Evolutionary conservation across 495 filamentous ascomycete species (phyloP).

Genomic region (Penicillium bialowiezense): DNA sequence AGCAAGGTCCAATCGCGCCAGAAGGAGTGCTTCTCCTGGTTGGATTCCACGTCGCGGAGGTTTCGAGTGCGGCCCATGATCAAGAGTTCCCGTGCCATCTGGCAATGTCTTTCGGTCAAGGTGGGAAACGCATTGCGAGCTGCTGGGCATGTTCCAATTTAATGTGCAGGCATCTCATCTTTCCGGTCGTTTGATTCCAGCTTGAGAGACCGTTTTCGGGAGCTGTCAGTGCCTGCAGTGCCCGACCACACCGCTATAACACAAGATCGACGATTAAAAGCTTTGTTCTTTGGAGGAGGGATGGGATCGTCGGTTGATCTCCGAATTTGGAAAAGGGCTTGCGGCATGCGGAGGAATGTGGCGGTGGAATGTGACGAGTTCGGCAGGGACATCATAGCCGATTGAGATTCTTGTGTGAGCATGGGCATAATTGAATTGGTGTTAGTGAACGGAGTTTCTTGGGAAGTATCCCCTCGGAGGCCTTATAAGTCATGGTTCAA

Average conservation of each 20-base stretch:
- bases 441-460: too few relatives aligned
- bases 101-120: background rate
- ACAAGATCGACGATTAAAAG: slow-evolving; percentile 7
- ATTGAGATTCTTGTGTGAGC: background rate
- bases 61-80: slow-evolving; percentile 21
- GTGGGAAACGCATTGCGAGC: background rate
- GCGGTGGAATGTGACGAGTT: slow-evolving; percentile 9
- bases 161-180: slow-evolving; percentile 7
- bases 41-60: slow-evolving; percentile 20
- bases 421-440: background rate
- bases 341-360: slow-evolving; percentile 11
- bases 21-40: slow-evolving; percentile 3
- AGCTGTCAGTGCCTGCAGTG: background rate
- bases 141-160: slow-evolving; percentile 7
- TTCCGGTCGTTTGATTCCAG: slow-evolving; percentile 1
- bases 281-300: background rate
- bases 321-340: slow-evolving; percentile 3
- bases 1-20: slow-evolving; percentile 24
- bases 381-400: background rate
- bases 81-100: slow-evolving; percentile 8
- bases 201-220: slow-evolving; percentile 20
- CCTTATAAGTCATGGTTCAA: too few relatives aligned
- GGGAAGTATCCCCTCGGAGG: too few relatives aligned
- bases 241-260: slow-evolving; percentile 3
- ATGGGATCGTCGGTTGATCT: background rate